Evolutionary conservation across 192 early-diverging fungal species (phyloP), one percentile per base, ranked within the genome.

Genomic region (Podila clonocystis): DNA sequence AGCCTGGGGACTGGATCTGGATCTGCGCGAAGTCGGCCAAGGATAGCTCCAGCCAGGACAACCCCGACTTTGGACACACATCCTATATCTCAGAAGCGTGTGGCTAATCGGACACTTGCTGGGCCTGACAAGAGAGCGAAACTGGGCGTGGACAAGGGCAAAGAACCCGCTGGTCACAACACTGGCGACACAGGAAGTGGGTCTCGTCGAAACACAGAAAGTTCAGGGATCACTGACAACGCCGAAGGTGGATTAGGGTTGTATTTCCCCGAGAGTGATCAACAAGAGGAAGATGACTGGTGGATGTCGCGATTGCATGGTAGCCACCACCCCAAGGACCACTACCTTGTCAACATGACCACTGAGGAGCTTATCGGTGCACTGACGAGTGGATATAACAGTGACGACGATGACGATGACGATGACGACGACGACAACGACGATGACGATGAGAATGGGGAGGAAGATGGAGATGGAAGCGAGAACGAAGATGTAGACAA

Each of bases 351-450:
- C 2, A 73, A 70, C 45, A 72, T 80, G 70, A 80, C 77, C 34
- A 80, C 77, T 9, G 77, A 80, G 22, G 77, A 80, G 62, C 38
- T 80, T 0, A 80, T 80, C n/a, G 67, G 62, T 3, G 77, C 77
- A 1, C 30, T 80, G 57, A 80, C 77, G 17, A 73, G 62, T 63
- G 70, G 77, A 19, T 80, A 80, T 41, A 72, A 63, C 15, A 72
- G 66, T 48, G 70, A 80, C 22, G 24, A 63, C 5, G 77, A 73
- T 9, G 77, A 80, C n/a, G 70, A 80, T 29, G 69, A 79, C 17
- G 69, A 79, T 1, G 75, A 72, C 2, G 68, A 65, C 17, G 75
- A 72, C 0, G 61, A 68, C 19, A n/a, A 52, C 1, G 50, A 50
- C 49, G 49, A 50, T 8, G 50, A 22, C 50, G 50, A 55, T 9